A percentile compares a stretch with the other conserved stretches of the same genome.
These are phyloP conservation scores for Bipolaris sorokiniana DNA, from an alignment of 2,329 filamentous ascomycete genomes.

Conservation along the genomic window DNA sequence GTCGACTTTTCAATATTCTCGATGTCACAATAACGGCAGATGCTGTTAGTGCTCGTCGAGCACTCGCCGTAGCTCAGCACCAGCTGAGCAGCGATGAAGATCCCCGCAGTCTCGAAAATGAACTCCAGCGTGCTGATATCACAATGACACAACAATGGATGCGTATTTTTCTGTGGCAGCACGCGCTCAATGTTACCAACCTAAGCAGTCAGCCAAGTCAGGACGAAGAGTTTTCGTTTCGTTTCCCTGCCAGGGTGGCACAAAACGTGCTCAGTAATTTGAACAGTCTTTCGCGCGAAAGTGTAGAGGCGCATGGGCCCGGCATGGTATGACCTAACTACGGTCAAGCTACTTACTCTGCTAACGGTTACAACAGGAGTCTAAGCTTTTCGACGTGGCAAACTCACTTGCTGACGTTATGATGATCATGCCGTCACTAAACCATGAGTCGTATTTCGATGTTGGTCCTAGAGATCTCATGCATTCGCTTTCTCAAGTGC, in stretches of 20 bases:
- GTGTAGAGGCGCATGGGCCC: constrained; percentile 45
- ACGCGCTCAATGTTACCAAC: constrained; percentile 44
- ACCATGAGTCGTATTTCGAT: constrained; percentile 39
- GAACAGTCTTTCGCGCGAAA: constrained; percentile 39
- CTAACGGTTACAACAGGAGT: constrained; percentile 31
- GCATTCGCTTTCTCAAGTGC: constrained; percentile 39
- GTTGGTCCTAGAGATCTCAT: constrained; percentile 45
- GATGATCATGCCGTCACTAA: constrained; percentile 45
- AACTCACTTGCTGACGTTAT: constrained; percentile 47
- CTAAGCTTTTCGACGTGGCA: constrained; percentile 46
- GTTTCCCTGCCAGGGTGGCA: constrained; percentile 44
- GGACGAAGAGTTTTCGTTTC: constrained; percentile 45
- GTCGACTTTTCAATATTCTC: constrained; percentile 43
- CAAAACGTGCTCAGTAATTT: constrained; percentile 42
- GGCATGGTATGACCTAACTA: constrained; percentile 38
- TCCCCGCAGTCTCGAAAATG: constrained; percentile 40
- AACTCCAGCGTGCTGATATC: constrained; percentile 46
- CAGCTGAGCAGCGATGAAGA: constrained; percentile 41
- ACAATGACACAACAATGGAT: constrained; percentile 49
- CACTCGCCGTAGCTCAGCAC: constrained; percentile 41
- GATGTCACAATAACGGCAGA: constrained; percentile 45
- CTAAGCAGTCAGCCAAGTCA: constrained; percentile 34
- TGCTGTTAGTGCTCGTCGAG: constrained; percentile 35
- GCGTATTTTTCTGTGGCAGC: constrained; percentile 47
- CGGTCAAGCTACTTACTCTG: neutral